phyloP scores from a whole-genome alignment of 352 stramenopile species.

The Thraustochytrium sp. region DNA sequence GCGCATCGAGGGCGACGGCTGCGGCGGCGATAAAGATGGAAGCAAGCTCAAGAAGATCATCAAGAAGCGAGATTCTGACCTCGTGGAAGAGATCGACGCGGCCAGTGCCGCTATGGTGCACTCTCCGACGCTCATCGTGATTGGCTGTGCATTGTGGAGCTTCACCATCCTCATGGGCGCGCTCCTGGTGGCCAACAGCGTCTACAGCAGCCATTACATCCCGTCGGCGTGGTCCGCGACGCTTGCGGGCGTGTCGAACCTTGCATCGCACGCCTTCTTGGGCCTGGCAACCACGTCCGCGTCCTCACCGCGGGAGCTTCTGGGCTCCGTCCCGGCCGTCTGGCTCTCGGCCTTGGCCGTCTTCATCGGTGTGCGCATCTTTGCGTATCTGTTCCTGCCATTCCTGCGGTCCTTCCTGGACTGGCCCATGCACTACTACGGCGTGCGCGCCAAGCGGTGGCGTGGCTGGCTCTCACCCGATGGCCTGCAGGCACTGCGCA shows the following conservation, averaged over 20 bases:
- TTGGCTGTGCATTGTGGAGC: conserved; percentile 17
- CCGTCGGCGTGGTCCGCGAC: conserved; percentile 10
- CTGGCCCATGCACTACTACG: conserved; percentile 32
- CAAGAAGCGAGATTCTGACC: too few species aligned
- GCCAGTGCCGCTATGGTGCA: too few species aligned
- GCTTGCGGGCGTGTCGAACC: neutral
- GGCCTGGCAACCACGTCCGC: neutral
- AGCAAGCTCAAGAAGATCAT: too few species aligned
- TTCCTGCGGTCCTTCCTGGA: conserved; percentile 6
- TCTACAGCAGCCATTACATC: neutral
- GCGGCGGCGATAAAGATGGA: too few species aligned
- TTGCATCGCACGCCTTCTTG: neutral
- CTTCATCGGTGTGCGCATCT: neutral
- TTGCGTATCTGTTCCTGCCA: conserved; percentile 1
- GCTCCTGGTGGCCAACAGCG: conserved; percentile 4
- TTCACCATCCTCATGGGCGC: conserved; percentile 31
- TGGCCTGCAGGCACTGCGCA: conserved; percentile 16
- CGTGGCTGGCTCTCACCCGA: conserved; percentile 16
- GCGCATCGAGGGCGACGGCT: neutral
- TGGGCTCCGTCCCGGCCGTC: neutral
- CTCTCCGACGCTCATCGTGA: neutral
- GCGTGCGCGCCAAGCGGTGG: neutral
- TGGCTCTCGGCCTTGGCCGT: neutral
- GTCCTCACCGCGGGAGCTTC: neutral
- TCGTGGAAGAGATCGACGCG: too few species aligned